Evolutionary conservation across 331 rosid genomes (phyloP), one percentile per base, ranked within the genome.

Genomic region (Rosa hybrid): DNA sequence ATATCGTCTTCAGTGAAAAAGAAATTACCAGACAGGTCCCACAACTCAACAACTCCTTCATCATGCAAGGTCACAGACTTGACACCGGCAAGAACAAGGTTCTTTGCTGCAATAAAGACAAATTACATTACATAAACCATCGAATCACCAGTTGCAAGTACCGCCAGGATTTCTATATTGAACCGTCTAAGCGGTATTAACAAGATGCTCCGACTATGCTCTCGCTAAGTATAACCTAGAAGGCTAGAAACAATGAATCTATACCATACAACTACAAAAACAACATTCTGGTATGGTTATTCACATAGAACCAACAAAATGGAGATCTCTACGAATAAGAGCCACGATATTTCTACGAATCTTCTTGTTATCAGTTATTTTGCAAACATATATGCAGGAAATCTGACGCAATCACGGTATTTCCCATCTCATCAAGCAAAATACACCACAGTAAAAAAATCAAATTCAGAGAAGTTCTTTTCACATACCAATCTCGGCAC

Each of bases 21-120:
- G 68, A 78, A 82, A 49, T 82, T 82, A 50, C 83, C 64, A 10
- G 83, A 80, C 44, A 80, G 41, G 64, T 80, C 83, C 83, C 83
- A 80, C 45, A 72, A 25, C 68, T 80, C 78, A 8, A 80, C 83
- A 34, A 49, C 67, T 3, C 87, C 88, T 71, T 86, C 93, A 73
- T 89, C 91, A 8, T 89, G 91, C 83, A 87, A 80, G 74, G 87
- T 84, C 75, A 84, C 89, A 78, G 88, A 87, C 81, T 89, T 87
- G 60, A 85, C 93, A 64, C 90, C 91, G 59, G 91, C 89, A 73
- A 87, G 93, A 71, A 89, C 82, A 69, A 89, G 87, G 51, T 89
- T 87, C 71, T 89, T 89, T 4, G 91, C 87, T 87, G 90, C 88
- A 87, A 2, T 3, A 71, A 59, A 42, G 13, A 62, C 5, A 71